Conservation (phyloP, 345 rosid genomes). For the Brassica carinata region DNA sequence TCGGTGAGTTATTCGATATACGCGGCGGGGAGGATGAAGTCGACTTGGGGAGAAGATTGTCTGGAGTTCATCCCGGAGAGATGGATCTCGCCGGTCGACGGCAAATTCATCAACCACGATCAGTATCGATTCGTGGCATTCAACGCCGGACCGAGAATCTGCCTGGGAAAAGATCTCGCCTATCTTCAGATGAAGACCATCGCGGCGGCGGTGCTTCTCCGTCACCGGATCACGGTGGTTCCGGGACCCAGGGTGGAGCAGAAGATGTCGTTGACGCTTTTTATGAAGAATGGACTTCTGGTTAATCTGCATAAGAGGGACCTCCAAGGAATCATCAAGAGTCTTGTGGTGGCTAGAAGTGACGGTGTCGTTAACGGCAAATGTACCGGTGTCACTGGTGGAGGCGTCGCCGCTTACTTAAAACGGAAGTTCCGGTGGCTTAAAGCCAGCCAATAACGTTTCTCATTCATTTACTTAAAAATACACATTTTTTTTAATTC, state of each 20-base stretch:
- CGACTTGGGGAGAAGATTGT: slow-evolving; percentile 90
- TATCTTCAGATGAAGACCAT: slow-evolving; percentile 91
- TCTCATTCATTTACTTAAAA: neutral
- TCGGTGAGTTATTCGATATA: slow-evolving; percentile 87
- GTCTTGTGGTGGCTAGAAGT: slow-evolving; percentile 29
- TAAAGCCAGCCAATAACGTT: neutral
- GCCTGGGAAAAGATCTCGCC: slow-evolving; percentile 85
- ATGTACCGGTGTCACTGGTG: slow-evolving; percentile 39
- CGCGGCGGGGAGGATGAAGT: slow-evolving; percentile 80
- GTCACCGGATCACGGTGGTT: slow-evolving; percentile 68
- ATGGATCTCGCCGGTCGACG: slow-evolving; percentile 71
- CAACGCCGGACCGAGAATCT: slow-evolving; percentile 89
- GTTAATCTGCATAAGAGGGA: slow-evolving; percentile 68
- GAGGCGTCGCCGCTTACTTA: slow-evolving; percentile 19
- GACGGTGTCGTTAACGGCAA: slow-evolving; percentile 12
- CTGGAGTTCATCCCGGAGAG: slow-evolving; percentile 79
- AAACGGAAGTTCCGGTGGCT: neutral
- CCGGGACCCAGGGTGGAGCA: slow-evolving; percentile 87
- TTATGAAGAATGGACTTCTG: slow-evolving; percentile 84
- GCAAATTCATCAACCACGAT: slow-evolving; percentile 55
- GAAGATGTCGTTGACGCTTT: slow-evolving; percentile 91
- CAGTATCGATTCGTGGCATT: slow-evolving; percentile 81
- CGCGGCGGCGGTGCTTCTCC: slow-evolving; percentile 72
- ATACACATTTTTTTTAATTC: neutral
- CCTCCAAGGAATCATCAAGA: slow-evolving; percentile 40